Conservation (phyloP, 2,329 filamentous ascomycete genomes). For the Hirsutella thompsonii region DNA sequence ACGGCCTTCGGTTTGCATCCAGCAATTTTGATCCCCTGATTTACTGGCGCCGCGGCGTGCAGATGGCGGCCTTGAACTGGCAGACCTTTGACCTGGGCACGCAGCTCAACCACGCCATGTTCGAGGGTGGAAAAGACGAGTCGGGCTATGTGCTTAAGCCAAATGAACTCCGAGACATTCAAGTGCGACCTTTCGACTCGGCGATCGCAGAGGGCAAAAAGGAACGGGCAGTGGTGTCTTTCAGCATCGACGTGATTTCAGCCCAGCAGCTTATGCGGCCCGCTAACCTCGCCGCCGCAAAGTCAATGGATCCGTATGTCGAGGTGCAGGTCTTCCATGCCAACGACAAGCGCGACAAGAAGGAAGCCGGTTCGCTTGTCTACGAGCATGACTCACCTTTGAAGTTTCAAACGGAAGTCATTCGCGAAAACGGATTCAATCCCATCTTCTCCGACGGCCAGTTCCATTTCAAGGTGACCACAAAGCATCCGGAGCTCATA, state of each 20-base stretch:
- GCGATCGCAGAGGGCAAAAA: conserved; percentile 48
- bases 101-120: conserved; percentile 97
- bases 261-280: conserved; percentile 89
- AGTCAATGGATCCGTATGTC: conserved; percentile 80
- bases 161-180: conserved; percentile 63
- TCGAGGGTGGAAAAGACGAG: conserved; percentile 72
- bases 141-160: conserved; percentile 94
- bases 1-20: conserved; percentile 67
- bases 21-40: conserved; percentile 90
- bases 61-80: conserved; percentile 98
- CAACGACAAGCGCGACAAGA: conserved; percentile 85
- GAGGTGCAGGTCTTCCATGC: conserved; percentile 92
- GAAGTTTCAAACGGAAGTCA: conserved; percentile 66
- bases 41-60: conserved; percentile 90
- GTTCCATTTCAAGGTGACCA: conserved; percentile 71
- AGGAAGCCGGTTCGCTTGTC: conserved; percentile 49
- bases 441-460: conserved; percentile 65
- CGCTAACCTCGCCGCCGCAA: conserved; percentile 53
- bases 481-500: conserved; percentile 87
- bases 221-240: conserved; percentile 70
- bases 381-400: conserved; percentile 46
- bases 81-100: conserved; percentile 94
- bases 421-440: conserved; percentile 85
- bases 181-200: conserved; percentile 38
- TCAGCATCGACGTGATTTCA: conserved; percentile 80